These are phyloP conservation scores for Hymenoscyphus linearis DNA, from an alignment of 2,329 filamentous ascomycete genomes.

Conservation along the genomic window DNA sequence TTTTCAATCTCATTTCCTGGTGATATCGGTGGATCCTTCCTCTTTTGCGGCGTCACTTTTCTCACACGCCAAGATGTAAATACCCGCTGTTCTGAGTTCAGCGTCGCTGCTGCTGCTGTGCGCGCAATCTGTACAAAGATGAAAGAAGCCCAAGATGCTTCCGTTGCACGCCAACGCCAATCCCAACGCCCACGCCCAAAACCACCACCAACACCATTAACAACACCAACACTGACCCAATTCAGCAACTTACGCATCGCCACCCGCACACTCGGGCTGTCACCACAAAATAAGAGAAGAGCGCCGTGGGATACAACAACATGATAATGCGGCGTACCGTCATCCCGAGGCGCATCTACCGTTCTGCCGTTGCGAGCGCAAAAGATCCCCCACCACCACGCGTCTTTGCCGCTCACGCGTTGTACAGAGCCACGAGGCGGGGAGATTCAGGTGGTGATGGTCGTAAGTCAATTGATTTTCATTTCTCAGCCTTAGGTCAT, in stretches of 20 bases:
- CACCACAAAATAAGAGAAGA: neutral
- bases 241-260: neutral
- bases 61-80: neutral
- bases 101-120: too few relatives aligned
- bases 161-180: neutral
- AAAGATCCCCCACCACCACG: neutral
- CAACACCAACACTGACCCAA: neutral
- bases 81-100: neutral
- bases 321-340: conserved; percentile 4
- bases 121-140: neutral
- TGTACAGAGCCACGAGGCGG: conserved; percentile 5
- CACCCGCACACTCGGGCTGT: neutral
- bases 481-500: neutral
- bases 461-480: neutral
- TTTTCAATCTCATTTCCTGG: neutral
- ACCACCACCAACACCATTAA: neutral
- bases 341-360: conserved; percentile 1
- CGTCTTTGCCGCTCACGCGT: conserved; percentile 2
- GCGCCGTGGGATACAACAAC: neutral
- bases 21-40: neutral
- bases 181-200: neutral
- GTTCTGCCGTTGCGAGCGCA: neutral
- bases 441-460: neutral
- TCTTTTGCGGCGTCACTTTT: neutral
- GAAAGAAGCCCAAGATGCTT: neutral